Conservation (phyloP, 2,329 filamentous ascomycete species). For the Penicillium hordei region DNA sequence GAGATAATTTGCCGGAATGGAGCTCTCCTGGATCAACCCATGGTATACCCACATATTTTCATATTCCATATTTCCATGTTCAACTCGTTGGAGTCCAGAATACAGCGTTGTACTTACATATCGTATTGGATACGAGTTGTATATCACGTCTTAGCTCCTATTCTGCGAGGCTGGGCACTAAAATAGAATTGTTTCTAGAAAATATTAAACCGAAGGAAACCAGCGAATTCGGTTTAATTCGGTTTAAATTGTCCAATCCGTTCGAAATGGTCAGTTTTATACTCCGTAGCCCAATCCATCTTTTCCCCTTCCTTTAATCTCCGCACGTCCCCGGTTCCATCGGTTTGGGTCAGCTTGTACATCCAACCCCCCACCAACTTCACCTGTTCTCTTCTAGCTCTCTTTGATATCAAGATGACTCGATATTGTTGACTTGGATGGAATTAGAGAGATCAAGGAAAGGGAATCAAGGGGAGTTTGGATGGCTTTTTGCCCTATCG, state of each 20-base stretch:
- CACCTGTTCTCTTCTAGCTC: background rate
- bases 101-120: background rate
- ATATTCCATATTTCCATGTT: background rate
- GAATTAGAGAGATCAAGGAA: background rate
- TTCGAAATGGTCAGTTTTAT: background rate
- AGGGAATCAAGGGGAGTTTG: background rate
- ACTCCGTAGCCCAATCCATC: background rate
- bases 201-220: background rate
- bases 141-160: background rate
- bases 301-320: constrained; percentile 16
- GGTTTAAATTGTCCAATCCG: background rate
- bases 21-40: constrained; percentile 15
- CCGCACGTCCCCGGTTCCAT: constrained; percentile 28
- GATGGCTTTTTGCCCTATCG: constrained; percentile 4
- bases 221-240: background rate
- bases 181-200: background rate
- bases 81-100: background rate
- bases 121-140: background rate
- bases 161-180: background rate
- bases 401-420: background rate
- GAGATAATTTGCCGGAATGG: background rate
- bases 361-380: constrained; percentile 18
- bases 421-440: background rate
- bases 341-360: constrained; percentile 17
- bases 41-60: background rate